phyloP scores from a whole-genome alignment of 805 yeast genomes.

The Torulaspora delbrueckii region DNA sequence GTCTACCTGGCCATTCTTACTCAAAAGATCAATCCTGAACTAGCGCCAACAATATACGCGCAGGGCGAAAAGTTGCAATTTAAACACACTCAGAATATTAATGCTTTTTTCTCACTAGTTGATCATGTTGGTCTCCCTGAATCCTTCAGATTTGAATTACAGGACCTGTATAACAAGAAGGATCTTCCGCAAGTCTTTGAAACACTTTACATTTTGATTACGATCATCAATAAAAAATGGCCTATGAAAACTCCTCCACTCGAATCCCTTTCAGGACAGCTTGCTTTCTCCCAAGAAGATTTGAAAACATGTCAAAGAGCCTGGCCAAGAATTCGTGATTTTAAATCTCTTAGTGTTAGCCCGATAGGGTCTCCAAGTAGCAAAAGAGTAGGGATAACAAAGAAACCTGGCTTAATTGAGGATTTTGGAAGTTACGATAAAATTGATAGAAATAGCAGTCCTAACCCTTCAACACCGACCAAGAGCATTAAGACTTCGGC shows the following conservation, averaged over 20 bases:
- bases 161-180: conserved; percentile 88
- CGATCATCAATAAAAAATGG: conserved; percentile 53
- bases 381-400: conserved; percentile 10
- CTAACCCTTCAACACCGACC: neutral
- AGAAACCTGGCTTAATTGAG: conserved; percentile 19
- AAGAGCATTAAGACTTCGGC: neutral
- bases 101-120: conserved; percentile 68
- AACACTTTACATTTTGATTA: conserved; percentile 84
- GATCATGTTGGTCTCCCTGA: conserved; percentile 75
- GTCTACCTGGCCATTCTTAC: conserved; percentile 78
- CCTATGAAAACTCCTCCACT: conserved; percentile 57
- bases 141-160: conserved; percentile 81
- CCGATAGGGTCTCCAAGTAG: conserved; percentile 23
- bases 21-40: conserved; percentile 61
- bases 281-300: conserved; percentile 61
- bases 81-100: conserved; percentile 89
- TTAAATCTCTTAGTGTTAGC: conserved; percentile 48
- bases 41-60: conserved; percentile 50
- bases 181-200: conserved; percentile 91
- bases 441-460: neutral
- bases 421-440: conserved; percentile 20
- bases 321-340: conserved; percentile 72
- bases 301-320: conserved; percentile 58
- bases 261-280: conserved; percentile 54
- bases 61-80: conserved; percentile 67